Evolutionary conservation across 148 eudicot species (phyloP), one percentile per base, ranked within the genome.

Genomic region (Suaeda aralocaspica): DNA sequence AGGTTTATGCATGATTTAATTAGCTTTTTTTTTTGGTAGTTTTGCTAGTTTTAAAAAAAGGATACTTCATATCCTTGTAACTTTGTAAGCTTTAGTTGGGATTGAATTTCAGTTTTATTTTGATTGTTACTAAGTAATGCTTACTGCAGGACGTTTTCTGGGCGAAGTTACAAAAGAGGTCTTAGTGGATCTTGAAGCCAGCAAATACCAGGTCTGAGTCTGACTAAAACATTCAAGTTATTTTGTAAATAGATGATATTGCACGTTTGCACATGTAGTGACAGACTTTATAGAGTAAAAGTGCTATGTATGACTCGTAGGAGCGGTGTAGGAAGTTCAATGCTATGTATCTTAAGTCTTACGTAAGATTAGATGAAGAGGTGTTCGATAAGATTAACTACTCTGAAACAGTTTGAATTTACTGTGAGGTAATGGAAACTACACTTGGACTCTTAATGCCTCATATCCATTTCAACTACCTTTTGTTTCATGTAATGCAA

Each of bases 131-230:
- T 68, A n/a, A 9, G 14, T 28, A n/a, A 60, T 46, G 26, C n/a
- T 48, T 59, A 9, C 69, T 78, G 68, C 81, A 89, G 92, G 96
- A 33, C 88, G 96, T 66, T 89, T 85, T 76, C 58, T 89, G 50
- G 96, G 88, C 29, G 96, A 87, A 85, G 79, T 89, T 68, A 89
- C 96, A 26, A 89, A 89, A 69, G 82, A 87, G 82, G 96, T 89
- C 72, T 72, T 89, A 69, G 71, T 77, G 66, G 96, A 89, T 77
- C 88, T 87, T 34, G 89, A 85, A 83, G 89, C 89, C 58, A 89
- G 91, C 78, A 89, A 87, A 84, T 89, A 87, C 66, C 96, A 89
- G 91, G 76, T 73, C 30, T 66, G 70, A 26, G 1, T 82, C 59
- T 62, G 57, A 10, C 70, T 29, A 15, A 42, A 9, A 42, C 55